phyloP scores from a whole-genome alignment of 257 asterid species.

The Striga asiatica region DNA sequence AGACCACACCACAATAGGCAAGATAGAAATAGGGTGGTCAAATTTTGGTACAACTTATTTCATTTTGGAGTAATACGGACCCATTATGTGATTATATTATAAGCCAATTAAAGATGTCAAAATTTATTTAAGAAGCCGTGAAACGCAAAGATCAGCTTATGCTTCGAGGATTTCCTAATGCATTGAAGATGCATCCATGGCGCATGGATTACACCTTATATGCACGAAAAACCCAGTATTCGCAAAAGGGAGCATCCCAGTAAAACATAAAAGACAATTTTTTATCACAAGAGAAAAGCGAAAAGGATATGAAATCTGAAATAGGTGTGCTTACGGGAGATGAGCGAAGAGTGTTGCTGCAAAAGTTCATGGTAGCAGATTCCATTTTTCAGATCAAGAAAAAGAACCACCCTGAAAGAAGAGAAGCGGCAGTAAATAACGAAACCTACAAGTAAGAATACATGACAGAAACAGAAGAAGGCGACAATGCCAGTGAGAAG shows the following conservation, averaged over 20 bases:
- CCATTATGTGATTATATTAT: neutral
- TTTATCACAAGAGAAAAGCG: neutral
- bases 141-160: neutral
- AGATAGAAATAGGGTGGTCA: no score
- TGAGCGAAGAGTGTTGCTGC: conserved; percentile 29
- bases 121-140: neutral
- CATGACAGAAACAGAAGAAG: neutral
- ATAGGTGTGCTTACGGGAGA: conserved; percentile 27
- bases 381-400: conserved; percentile 32
- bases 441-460: neutral
- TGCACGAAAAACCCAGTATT: neutral
- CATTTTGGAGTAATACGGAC: neutral
- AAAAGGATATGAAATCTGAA: neutral
- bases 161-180: neutral
- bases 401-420: conserved; percentile 8
- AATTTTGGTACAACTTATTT: no score
- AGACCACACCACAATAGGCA: neutral
- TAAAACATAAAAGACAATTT: neutral
- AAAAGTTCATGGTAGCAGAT: conserved; percentile 26
- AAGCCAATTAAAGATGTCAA: neutral
- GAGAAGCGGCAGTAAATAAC: neutral
- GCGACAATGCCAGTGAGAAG: conserved; percentile 3
- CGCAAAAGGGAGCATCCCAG: neutral
- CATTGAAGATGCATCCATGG: neutral
- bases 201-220: conserved; percentile 2